Percentiles rank a stretch among this genome's conserved stretches.
These are phyloP conservation scores for Panicum hallii DNA, from an alignment of 202 grass and related monocot species.

Conservation along the genomic window DNA sequence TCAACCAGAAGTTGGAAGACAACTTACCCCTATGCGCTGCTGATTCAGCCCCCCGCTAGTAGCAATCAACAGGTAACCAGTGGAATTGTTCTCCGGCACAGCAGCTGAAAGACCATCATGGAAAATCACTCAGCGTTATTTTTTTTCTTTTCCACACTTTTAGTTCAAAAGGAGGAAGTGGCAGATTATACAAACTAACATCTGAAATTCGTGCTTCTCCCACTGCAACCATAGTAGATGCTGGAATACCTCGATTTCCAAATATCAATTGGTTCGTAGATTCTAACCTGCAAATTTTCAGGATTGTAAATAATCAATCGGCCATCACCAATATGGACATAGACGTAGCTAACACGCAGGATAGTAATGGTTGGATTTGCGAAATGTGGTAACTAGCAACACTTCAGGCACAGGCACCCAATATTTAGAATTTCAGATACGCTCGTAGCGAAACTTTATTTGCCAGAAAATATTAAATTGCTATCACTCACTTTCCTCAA, in stretches of 20 bases:
- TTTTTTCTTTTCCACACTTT: neutral
- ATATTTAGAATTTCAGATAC: neutral
- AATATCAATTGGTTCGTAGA: conserved; percentile 64
- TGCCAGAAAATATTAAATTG: conserved; percentile 3
- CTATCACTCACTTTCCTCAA: neutral
- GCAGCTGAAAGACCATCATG: conserved; percentile 65
- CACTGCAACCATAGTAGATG: conserved; percentile 75
- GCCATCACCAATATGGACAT: neutral
- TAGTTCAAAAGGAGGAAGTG: neutral
- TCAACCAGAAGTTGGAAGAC: conserved; percentile 33
- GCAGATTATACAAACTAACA: conserved; percentile 53
- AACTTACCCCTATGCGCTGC: conserved; percentile 80
- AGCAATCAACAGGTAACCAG: conserved; percentile 92
- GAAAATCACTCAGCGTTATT: conserved; percentile 9
- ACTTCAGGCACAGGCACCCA: neutral
- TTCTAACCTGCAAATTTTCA: conserved; percentile 56
- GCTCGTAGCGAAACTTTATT: neutral
- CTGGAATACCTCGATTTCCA: conserved; percentile 83
- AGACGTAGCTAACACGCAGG: neutral
- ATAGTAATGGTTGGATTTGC: neutral
- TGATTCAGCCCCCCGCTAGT: conserved; percentile 94
- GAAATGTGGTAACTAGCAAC: neutral
- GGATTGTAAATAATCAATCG: neutral
- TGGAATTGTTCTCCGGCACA: conserved; percentile 69
- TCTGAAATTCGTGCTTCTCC: conserved; percentile 57